These are phyloP conservation scores for Neurospora sp. DNA, from an alignment of 495 filamentous ascomycete species.

Conservation along the genomic window DNA sequence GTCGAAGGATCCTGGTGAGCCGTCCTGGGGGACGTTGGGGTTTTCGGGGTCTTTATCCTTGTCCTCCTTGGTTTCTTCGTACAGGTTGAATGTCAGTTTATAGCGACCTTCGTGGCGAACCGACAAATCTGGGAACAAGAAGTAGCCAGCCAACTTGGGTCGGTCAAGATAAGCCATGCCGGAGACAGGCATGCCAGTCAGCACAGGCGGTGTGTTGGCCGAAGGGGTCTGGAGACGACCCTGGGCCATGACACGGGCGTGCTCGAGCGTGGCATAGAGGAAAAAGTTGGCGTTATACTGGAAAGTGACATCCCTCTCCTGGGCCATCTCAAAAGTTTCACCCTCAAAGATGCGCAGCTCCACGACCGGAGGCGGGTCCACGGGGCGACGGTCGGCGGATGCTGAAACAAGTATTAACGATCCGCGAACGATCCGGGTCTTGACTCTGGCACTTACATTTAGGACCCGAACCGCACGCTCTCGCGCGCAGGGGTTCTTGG, in stretches of 20 bases:
- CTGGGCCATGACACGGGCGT: slow-evolving; percentile 76
- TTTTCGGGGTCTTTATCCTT: slow-evolving; percentile 36
- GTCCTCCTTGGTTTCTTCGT: slow-evolving; percentile 77
- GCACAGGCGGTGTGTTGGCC: slow-evolving; percentile 62
- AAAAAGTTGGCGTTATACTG: slow-evolving; percentile 96
- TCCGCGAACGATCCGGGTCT: not conserved
- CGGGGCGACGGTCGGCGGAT: slow-evolving; percentile 89
- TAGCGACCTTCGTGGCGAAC: slow-evolving; percentile 94
- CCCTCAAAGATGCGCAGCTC: slow-evolving; percentile 81
- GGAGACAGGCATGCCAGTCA: slow-evolving; percentile 92
- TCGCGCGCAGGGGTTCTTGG: slow-evolving; percentile 90
- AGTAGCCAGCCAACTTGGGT: slow-evolving; percentile 84
- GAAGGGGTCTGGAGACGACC: slow-evolving; percentile 57
- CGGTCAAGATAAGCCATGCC: slow-evolving; percentile 96
- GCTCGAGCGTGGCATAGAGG: slow-evolving; percentile 85
- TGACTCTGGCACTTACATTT: slow-evolving; percentile 57
- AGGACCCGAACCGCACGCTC: slow-evolving; percentile 90
- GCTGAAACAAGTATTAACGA: slow-evolving; percentile 39
- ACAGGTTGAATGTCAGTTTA: slow-evolving; percentile 79
- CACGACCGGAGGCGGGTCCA: slow-evolving; percentile 95
- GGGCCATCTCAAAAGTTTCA: slow-evolving; percentile 41
- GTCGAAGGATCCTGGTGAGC: slow-evolving; percentile 22
- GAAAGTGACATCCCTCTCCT: slow-evolving; percentile 79
- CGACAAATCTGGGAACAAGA: slow-evolving; percentile 94
- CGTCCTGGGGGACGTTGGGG: slow-evolving; percentile 16